phyloP scores from a whole-genome alignment of 805 yeast species.

The Candida ulmi region DNA sequence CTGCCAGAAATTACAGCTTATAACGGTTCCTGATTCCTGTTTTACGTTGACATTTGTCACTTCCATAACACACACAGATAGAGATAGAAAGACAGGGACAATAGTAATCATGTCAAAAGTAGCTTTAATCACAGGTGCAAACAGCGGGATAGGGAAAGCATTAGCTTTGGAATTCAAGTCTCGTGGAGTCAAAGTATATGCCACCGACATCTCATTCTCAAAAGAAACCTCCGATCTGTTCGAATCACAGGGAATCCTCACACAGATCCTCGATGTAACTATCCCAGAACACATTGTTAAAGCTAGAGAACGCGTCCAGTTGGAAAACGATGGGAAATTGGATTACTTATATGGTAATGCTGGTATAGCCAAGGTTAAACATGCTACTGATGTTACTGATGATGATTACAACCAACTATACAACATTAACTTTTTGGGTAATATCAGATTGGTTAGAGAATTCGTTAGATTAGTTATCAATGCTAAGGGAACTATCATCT shows the following conservation, averaged over 20 bases:
- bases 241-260: constrained; percentile 1
- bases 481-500: constrained; percentile 33
- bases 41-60: too few relatives aligned
- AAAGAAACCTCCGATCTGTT: constrained; percentile 23
- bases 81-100: too few relatives aligned
- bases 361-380: constrained; percentile 25
- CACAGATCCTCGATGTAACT: constrained; percentile 30
- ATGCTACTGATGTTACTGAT: constrained; percentile 30
- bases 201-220: constrained; percentile 27
- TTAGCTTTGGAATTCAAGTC: constrained; percentile 39
- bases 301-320: constrained; percentile 19
- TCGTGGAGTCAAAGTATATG: constrained; percentile 34
- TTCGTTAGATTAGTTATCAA: constrained; percentile 29
- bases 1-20: too few relatives aligned
- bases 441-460: constrained; percentile 33
- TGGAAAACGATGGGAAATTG: constrained; percentile 26
- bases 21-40: too few relatives aligned
- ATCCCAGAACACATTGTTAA: constrained; percentile 22
- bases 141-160: constrained; percentile 53
- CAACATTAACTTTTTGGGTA: constrained; percentile 35
- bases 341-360: constrained; percentile 39
- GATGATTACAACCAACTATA: constrained; percentile 17
- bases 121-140: constrained; percentile 57
- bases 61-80: too few relatives aligned
- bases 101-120: constrained; percentile 25